These are phyloP conservation scores for Microcyclosporella mali DNA, from an alignment of 2,329 filamentous ascomycete genomes.

Conservation along the genomic window DNA sequence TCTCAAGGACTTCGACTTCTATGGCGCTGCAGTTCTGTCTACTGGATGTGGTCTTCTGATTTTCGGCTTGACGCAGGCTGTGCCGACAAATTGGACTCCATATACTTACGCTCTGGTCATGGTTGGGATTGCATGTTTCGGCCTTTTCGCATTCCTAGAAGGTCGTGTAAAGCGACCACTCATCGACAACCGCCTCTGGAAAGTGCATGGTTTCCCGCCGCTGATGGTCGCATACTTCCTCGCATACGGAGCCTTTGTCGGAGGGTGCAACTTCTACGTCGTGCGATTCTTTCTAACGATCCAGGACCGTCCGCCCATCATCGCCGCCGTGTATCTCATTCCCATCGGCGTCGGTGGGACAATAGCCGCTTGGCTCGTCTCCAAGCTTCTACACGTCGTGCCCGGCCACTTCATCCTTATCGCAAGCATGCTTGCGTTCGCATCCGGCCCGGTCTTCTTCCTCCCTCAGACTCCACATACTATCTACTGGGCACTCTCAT, in stretches of 20 bases:
- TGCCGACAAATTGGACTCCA: not conserved
- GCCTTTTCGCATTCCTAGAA: not conserved
- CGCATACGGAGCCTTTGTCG: not conserved
- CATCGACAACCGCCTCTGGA: not conserved
- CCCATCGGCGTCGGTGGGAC: not conserved
- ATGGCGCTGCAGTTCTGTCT: not conserved
- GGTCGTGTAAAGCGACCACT: not conserved
- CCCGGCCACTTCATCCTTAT: not conserved
- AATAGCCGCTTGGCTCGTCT: not conserved
- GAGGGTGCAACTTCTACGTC: conserved; percentile 1
- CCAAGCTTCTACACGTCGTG: not conserved
- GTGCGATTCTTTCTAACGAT: not conserved
- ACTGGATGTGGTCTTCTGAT: not conserved
- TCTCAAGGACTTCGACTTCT: not conserved
- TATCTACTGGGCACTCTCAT: not conserved
- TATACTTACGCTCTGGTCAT: not conserved
- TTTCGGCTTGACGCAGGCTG: not conserved
- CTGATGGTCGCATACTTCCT: not conserved
- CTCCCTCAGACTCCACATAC: not conserved
- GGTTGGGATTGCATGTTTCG: not conserved
- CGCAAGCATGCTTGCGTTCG: not conserved
- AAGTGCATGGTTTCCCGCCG: not conserved
- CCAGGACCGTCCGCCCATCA: not conserved
- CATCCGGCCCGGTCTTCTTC: not conserved
- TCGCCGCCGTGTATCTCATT: not conserved